Percentiles rank a stretch among this genome's conserved stretches.
Evolutionary conservation across 805 yeast genomes (phyloP).

Genomic region (Yamadazyma akitaensis): DNA sequence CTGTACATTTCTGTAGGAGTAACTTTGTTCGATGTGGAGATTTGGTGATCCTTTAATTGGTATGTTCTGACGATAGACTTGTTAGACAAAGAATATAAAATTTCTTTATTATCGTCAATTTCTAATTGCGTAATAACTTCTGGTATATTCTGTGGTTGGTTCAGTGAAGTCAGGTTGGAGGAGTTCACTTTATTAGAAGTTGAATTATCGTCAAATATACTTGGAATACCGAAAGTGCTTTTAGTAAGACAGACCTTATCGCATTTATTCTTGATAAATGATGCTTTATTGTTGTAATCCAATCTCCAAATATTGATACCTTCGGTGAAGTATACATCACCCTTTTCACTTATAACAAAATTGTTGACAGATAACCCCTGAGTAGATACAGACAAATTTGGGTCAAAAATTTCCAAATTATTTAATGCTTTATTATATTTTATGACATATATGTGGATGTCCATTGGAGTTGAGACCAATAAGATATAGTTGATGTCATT

Average conservation of each 20-base stretch:
- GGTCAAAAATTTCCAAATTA: slow-evolving; percentile 69
- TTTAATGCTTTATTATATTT: slow-evolving; percentile 43
- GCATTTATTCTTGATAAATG: slow-evolving; percentile 84
- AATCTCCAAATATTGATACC: slow-evolving; percentile 85
- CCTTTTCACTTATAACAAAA: slow-evolving; percentile 54
- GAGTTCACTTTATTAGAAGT: background rate
- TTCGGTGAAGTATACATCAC: slow-evolving; percentile 80
- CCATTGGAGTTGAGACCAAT: slow-evolving; percentile 75
- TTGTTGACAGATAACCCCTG: slow-evolving; percentile 73
- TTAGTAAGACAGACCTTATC: slow-evolving; percentile 78
- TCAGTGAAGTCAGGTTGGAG: background rate
- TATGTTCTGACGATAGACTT: slow-evolving; percentile 80
- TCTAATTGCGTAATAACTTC: slow-evolving; percentile 64
- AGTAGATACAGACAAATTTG: slow-evolving; percentile 75
- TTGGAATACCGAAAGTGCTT: slow-evolving; percentile 47
- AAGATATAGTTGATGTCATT: slow-evolving; percentile 70
- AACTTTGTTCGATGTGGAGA: slow-evolving; percentile 29
- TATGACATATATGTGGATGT: slow-evolving; percentile 73
- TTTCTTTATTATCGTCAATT: slow-evolving; percentile 73
- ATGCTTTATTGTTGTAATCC: slow-evolving; percentile 75
- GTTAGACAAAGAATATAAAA: slow-evolving; percentile 79
- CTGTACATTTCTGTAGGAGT: slow-evolving; percentile 46
- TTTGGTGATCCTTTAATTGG: slow-evolving; percentile 46
- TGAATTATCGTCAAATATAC: slow-evolving; percentile 17
- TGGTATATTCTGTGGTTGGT: slow-evolving; percentile 25